phyloP scores from a whole-genome alignment of 129 eudicot genomes.

The sunflower (Helianthus annuus) region HanXRQr2.0-SUNRISE NC_035436.2:188542975-188543474 shows the following conservation, averaged over 20 bases:
- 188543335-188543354: slow-evolving; percentile 74
- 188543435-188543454: slow-evolving; percentile 80
- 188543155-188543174: slow-evolving; percentile 83
- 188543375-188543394: slow-evolving; percentile 77
- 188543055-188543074: slow-evolving; percentile 35
- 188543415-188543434: slow-evolving; percentile 70
- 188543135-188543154: slow-evolving; percentile 84
- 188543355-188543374: slow-evolving; percentile 65
- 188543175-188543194: slow-evolving; percentile 82
- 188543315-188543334: slow-evolving; percentile 73
- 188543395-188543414: slow-evolving; percentile 63
- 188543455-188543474: slow-evolving; percentile 81
- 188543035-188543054: slow-evolving; percentile 39
- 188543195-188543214: slow-evolving; percentile 97
- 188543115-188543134: slow-evolving; percentile 53
- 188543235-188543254: slow-evolving; percentile 76
- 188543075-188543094: slow-evolving; percentile 49
- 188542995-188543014: slow-evolving; percentile 26
- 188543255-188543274: slow-evolving; percentile 86
- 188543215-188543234: slow-evolving; percentile 77
- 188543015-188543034: slow-evolving; percentile 36
- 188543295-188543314: slow-evolving; percentile 73
- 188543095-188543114: slow-evolving; percentile 51
- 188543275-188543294: slow-evolving; percentile 78
- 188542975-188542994: slow-evolving; percentile 69